These are phyloP conservation scores for Umbelopsis sp. DNA, from an alignment of 192 early-diverging fungal species.

Conservation along the genomic window DNA sequence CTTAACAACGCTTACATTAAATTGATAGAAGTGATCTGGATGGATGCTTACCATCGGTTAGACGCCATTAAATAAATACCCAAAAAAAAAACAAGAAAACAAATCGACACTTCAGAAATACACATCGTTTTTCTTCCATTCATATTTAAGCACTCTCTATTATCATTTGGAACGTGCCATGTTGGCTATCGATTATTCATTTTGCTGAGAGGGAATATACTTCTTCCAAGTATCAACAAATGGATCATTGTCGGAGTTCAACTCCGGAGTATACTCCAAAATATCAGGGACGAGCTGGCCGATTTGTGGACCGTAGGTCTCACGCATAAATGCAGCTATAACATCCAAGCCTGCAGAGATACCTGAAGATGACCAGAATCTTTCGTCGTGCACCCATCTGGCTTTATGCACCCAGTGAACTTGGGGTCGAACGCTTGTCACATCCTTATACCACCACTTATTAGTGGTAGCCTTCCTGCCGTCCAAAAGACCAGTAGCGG, in stretches of 20 bases:
- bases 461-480: constrained; percentile 44
- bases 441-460: constrained; percentile 21
- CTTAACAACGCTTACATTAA: not conserved
- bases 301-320: not conserved
- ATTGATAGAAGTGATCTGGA: too few relatives aligned
- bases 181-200: not conserved
- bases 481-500: constrained; percentile 50
- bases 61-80: too few relatives aligned
- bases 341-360: constrained; percentile 42
- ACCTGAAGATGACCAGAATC: constrained; percentile 43
- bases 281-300: not conserved
- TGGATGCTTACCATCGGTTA: too few relatives aligned
- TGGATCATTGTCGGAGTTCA: not conserved
- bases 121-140: too few relatives aligned
- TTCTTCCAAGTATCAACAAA: not conserved
- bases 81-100: too few relatives aligned
- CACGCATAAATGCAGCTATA: not conserved
- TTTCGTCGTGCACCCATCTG: constrained; percentile 55
- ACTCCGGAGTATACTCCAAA: not conserved
- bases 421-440: constrained; percentile 32
- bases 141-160: too few relatives aligned
- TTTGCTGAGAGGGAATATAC: not conserved
- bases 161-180: too few relatives aligned
- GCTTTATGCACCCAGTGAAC: constrained; percentile 53
- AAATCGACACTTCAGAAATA: too few relatives aligned